Base-by-base conservation (phyloP, 148 eudicot species). In the Cornus kousa region DNA sequence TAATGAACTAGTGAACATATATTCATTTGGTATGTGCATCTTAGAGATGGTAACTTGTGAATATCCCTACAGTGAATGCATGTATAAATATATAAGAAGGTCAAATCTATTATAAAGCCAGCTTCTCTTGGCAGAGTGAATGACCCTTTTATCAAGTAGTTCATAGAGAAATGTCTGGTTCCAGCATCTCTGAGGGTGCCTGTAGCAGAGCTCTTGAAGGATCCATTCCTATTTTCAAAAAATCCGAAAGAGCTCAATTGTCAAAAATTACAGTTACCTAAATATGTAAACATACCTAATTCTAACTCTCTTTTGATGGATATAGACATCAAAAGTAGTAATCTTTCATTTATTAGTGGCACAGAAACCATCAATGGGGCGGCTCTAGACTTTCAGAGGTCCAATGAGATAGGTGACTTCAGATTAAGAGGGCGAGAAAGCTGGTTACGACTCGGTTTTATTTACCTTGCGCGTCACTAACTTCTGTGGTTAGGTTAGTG, bases 51-150 rank as follows among this genome's bases (percentile, higher is more conserved):
- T 84, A 46, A 84, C 87, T 23, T 84, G 81, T 74, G 87, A 84
- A 32, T 84, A 84, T 78, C 87, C 87, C 23, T 84, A 84, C 70
- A 81, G 84, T 66, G 87, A 84, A 75, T 84, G 84, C 76, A 80
- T 17, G 87, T 79, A 24, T 84, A 84, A 78, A 84, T 84, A 68
- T 84, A 84, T 79, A 84, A 84, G 87, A 84, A 84, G 78, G 87
- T 84, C 60, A 82, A 70, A 48, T 65, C 84, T 78, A 84, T 86
- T 9, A 86, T 82, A 79, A 86, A 82, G 48, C 88, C 86, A 23
- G 83, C 80, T 55, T 59, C 88, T 40, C 79, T 86, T 70, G 83
- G 80, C 76, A 86, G 71, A 74, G 86, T 86, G 65, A 83, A 74
- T 77, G 83, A 86, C 23, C 82, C 72, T 17, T 79, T 77, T 75